phyloP scores from a whole-genome alignment of 176 grass and related monocot genomes.

The Rhynchospora breviuscula region DNA sequence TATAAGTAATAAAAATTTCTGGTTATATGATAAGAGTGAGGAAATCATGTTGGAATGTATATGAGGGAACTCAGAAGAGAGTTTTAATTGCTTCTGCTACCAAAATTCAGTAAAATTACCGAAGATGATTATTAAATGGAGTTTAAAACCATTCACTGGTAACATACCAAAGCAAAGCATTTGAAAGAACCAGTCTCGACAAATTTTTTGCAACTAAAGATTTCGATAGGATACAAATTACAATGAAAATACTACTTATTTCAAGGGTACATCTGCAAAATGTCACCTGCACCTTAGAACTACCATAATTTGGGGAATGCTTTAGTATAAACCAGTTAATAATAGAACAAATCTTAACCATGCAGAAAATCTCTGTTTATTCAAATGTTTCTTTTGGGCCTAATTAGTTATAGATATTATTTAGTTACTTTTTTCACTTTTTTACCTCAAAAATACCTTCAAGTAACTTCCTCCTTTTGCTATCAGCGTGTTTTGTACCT shows the following conservation, averaged over 20 bases:
- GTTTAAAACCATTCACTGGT: not conserved
- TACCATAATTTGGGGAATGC: not conserved
- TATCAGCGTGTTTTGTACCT: slow-evolving; percentile 86
- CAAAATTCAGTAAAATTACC: not conserved
- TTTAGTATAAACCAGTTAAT: no score
- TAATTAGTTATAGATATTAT: not conserved
- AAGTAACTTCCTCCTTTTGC: not conserved
- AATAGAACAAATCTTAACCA: no score
- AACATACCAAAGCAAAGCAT: not conserved
- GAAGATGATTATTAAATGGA: not conserved
- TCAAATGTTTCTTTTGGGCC: not conserved
- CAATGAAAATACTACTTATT: not conserved
- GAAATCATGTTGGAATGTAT: not conserved
- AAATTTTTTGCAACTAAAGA: not conserved
- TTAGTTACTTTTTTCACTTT: not conserved
- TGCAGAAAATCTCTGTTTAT: not conserved
- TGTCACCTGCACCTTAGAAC: not conserved
- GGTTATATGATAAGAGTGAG: not conserved
- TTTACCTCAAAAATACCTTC: not conserved
- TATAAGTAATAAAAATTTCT: not conserved
- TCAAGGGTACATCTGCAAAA: not conserved
- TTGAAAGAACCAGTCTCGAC: not conserved
- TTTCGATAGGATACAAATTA: not conserved
- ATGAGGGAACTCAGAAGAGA: not conserved
- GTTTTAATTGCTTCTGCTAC: not conserved